Base-by-base conservation (phyloP, 2,329 filamentous ascomycete species). In the Cordyceps fumosorosea region DNA sequence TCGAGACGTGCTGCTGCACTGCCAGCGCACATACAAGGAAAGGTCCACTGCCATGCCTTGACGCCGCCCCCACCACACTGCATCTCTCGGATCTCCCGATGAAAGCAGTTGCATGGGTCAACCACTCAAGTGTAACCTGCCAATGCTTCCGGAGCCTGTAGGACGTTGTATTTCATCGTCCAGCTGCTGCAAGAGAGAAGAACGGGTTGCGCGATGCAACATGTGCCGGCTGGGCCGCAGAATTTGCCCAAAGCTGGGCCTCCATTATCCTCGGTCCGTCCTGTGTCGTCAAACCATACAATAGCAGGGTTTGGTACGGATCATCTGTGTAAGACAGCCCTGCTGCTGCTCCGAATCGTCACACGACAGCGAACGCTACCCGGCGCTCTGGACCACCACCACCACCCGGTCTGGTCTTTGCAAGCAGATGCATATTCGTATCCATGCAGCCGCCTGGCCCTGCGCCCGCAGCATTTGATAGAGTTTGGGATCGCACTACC, bases 1-100 rank as follows among this genome's bases (percentile, higher is more conserved):
- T 44, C 16, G 16, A 18, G 16, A 44, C 3, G 40, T 51, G 11
- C 48, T 29, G 29, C 29, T 29, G 14, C 14, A 18, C 24, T 54
- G 52, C 52, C 34, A 54, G 52, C 52, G 34, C 52, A 54, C 7
- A 34, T 42, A 16, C n/a, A 40, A 26, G 29, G 29, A 29, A 29
- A 5, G 34, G 50, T 22, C 50, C 50, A 37, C 52, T 51, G 16
- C 52, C 52, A 24, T n/a, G 24, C 42, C 16, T 57, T 24, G 22
- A 44, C 20, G 24, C 14, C 16, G 22, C 22, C 56, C 56, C 56
- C 56, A 40, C 56, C 34, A 44, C 47, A 12, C 16, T 52, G 56
- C 56, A 59, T 59, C 56, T 51, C 6, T 52, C 56, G 56, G 47
- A 59, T 52, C 56, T 48, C 56, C 56, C 56, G 56, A 59, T 59